phyloP scores from a whole-genome alignment of 2,329 filamentous ascomycete genomes.

The Esteya vermicola region DNA sequence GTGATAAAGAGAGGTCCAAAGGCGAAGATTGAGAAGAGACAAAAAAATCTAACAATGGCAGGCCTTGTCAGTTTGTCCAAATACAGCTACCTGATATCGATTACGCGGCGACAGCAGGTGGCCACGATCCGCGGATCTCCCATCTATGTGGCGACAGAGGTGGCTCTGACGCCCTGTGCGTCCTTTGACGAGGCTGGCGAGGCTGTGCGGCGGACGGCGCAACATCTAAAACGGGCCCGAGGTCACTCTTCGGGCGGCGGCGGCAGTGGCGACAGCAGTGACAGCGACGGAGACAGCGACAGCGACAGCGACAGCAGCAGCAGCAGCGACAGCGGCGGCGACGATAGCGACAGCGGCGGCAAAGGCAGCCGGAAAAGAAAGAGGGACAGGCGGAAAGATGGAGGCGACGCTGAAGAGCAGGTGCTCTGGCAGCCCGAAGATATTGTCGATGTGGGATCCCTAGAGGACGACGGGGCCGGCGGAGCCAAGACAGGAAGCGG shows the following conservation, averaged over 20 bases:
- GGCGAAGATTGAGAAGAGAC: not conserved
- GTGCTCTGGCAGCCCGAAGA: too few relatives aligned
- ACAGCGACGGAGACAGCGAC: slow-evolving; percentile 30
- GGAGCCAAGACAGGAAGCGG: too few relatives aligned
- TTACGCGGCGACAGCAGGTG: slow-evolving; percentile 75
- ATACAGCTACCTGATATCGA: slow-evolving; percentile 71
- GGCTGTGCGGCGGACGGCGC: slow-evolving; percentile 50
- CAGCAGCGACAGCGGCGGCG: slow-evolving; percentile 7
- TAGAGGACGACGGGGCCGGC: too few relatives aligned
- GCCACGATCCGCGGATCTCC: slow-evolving; percentile 72
- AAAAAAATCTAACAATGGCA: slow-evolving; percentile 21
- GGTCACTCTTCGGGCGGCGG: slow-evolving; percentile 28
- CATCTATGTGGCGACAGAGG: slow-evolving; percentile 76
- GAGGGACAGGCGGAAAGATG: too few relatives aligned
- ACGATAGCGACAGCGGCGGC: not conserved
- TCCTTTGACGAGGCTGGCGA: slow-evolving; percentile 60
- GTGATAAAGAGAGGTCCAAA: slow-evolving; percentile 9
- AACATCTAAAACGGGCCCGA: slow-evolving; percentile 23
- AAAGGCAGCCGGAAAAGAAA: too few relatives aligned
- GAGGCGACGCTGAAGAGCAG: too few relatives aligned
- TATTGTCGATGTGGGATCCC: too few relatives aligned
- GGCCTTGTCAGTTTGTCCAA: slow-evolving; percentile 74
- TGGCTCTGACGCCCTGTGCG: slow-evolving; percentile 77
- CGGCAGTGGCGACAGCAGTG: slow-evolving; percentile 13
- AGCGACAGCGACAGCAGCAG: slow-evolving; percentile 17